Conservation (phyloP, 2,329 filamentous ascomycete species). For the Diplocarpon mali region DNA sequence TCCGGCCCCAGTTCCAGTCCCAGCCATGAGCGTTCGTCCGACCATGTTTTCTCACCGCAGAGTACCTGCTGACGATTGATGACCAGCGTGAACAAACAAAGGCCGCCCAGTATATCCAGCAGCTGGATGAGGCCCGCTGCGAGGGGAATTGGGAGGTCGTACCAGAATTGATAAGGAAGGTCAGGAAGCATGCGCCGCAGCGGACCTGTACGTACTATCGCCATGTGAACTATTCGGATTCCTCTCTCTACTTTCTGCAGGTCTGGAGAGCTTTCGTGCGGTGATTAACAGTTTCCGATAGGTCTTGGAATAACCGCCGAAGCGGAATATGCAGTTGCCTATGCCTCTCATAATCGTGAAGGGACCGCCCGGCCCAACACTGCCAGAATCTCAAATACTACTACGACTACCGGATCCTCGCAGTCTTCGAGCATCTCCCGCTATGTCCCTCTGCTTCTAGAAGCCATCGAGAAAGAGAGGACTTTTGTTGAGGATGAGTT, state of each 20-base stretch:
- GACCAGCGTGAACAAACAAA: slow-evolving; percentile 47
- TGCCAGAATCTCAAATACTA: slow-evolving; percentile 11
- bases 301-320: slow-evolving; percentile 61
- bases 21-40: slow-evolving; percentile 24
- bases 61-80: slow-evolving; percentile 4
- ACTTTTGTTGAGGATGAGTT: slow-evolving; percentile 48
- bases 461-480: slow-evolving; percentile 48
- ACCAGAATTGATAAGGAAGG: slow-evolving; percentile 81
- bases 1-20: neutral
- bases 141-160: slow-evolving; percentile 79
- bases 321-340: slow-evolving; percentile 54
- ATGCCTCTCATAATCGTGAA: slow-evolving; percentile 31
- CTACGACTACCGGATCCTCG: slow-evolving; percentile 9
- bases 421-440: slow-evolving; percentile 20
- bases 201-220: slow-evolving; percentile 57
- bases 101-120: slow-evolving; percentile 68
- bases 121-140: slow-evolving; percentile 78
- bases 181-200: slow-evolving; percentile 84
- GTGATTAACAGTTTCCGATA: slow-evolving; percentile 29
- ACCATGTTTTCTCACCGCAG: neutral
- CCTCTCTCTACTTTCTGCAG: too few species aligned
- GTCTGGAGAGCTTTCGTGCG: neutral
- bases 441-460: slow-evolving; percentile 33
- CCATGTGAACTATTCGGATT: neutral
- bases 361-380: slow-evolving; percentile 11